A percentile compares a stretch with the other conserved stretches of the same genome.
These are phyloP conservation scores for Lipomyces anomalus DNA, from an alignment of 805 yeast species.

Conservation along the genomic window DNA sequence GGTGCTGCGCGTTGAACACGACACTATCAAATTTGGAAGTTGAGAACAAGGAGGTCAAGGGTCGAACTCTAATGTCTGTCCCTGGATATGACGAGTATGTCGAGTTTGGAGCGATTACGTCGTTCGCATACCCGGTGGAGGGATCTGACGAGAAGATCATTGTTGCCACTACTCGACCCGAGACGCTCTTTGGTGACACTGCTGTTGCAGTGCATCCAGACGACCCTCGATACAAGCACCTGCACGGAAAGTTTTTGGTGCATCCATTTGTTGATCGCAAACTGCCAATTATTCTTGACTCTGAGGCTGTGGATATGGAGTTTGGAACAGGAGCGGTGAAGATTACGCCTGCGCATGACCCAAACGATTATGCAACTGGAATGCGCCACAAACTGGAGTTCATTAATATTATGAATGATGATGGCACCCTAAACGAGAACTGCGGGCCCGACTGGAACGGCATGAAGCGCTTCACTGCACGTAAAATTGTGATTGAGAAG, in stretches of 20 bases:
- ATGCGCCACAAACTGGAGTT: conserved; percentile 86
- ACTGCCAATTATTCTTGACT: conserved; percentile 82
- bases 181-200: conserved; percentile 96
- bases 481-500: conserved; percentile 72
- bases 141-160: conserved; percentile 77
- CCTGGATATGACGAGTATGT: conserved; percentile 82
- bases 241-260: conserved; percentile 85
- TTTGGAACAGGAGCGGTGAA: conserved; percentile 99
- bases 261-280: conserved; percentile 87
- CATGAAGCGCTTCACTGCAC: conserved; percentile 89
- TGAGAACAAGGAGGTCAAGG: conserved; percentile 82
- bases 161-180: conserved; percentile 98
- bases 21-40: conserved; percentile 96
- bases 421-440: conserved; percentile 82
- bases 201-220: conserved; percentile 97
- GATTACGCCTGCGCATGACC: conserved; percentile 98
- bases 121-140: conserved; percentile 85
- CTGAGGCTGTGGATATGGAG: conserved; percentile 97
- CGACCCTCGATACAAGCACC: conserved; percentile 84
- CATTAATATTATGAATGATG: conserved; percentile 85
- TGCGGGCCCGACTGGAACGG: conserved; percentile 89
- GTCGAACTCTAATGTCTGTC: conserved; percentile 71
- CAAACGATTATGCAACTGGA: conserved; percentile 94
- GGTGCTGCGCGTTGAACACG: conserved; percentile 93
- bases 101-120: conserved; percentile 96